Evolutionary conservation across 1,284 basidiomycete genomes (phyloP).

Genomic region (Leccinum subspadiceum): DNA sequence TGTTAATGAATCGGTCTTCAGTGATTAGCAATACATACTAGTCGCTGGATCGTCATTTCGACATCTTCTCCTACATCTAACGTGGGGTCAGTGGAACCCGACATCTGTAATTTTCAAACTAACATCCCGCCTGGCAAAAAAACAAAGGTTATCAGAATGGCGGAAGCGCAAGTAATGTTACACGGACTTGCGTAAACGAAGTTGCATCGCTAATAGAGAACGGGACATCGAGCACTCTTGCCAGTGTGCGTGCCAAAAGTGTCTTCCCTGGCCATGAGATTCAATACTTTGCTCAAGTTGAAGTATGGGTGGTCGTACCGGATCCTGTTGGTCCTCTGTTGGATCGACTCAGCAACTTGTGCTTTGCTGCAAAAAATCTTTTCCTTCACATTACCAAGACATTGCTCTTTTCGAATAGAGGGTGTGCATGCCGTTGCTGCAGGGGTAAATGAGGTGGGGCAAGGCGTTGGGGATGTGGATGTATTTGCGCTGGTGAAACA

Average conservation of each 20-base stretch:
- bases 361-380: not conserved
- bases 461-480: conserved; percentile 48
- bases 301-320: conserved; percentile 40
- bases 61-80: conserved; percentile 94
- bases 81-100: conserved; percentile 12
- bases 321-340: conserved; percentile 79
- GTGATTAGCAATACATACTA: conserved; percentile 45
- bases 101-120: conserved; percentile 33
- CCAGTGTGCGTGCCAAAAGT: conserved; percentile 80
- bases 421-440: conserved; percentile 44
- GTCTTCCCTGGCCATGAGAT: conserved; percentile 68
- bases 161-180: conserved; percentile 7
- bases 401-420: conserved; percentile 89
- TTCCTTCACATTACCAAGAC: conserved; percentile 70
- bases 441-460: conserved; percentile 39
- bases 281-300: conserved; percentile 1
- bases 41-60: conserved; percentile 82
- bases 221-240: conserved; percentile 85
- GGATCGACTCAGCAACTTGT: conserved; percentile 12
- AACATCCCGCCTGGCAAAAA: conserved; percentile 68
- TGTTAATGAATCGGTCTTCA: not conserved
- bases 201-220: conserved; percentile 90
- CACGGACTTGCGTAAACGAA: conserved; percentile 70
- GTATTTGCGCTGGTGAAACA: conserved; percentile 53
- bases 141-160: conserved; percentile 9